These are phyloP conservation scores for Bipolaris zeicola DNA, from an alignment of 2,329 filamentous ascomycete species.

Conservation along the genomic window DNA sequence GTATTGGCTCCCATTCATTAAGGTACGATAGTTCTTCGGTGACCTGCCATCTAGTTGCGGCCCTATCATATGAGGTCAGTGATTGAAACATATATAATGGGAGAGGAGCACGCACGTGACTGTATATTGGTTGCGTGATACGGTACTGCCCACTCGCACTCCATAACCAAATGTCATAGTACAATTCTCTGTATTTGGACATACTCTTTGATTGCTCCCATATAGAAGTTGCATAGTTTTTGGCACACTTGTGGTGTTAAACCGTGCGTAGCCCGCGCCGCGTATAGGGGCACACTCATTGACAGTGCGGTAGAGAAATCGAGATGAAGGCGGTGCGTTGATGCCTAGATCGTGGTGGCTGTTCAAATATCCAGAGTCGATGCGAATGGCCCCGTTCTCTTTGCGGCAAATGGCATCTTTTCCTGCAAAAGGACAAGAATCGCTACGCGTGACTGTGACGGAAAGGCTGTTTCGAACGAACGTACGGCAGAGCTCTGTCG, in stretches of 20 bases:
- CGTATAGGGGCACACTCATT: conserved; percentile 31
- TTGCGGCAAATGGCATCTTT: conserved; percentile 21
- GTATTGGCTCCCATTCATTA: conserved; percentile 27
- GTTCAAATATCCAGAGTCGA: conserved; percentile 33
- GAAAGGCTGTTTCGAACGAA: conserved; percentile 23
- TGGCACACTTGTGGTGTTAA: conserved; percentile 5
- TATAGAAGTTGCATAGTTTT: conserved; percentile 14
- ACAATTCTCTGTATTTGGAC: not conserved
- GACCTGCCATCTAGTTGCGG: conserved; percentile 1
- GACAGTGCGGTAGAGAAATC: conserved; percentile 27
- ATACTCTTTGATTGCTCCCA: not conserved
- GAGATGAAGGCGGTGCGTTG: conserved; percentile 25
- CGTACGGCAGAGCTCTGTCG: conserved; percentile 21
- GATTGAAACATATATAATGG: not conserved
- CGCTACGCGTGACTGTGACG: conserved; percentile 10
- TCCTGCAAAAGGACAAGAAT: conserved; percentile 26
- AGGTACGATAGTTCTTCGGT: not conserved
- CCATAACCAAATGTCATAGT: not conserved
- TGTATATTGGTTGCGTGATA: conserved; percentile 12
- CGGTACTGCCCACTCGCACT: conserved; percentile 10
- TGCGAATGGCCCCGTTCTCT: conserved; percentile 17
- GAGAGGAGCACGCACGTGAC: conserved; percentile 9
- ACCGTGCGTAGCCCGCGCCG: conserved; percentile 18
- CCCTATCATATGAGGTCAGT: not conserved
- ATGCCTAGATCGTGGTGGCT: conserved; percentile 31